phyloP scores from a whole-genome alignment of 2,329 filamentous ascomycete species.

The Sclerotinia subarctica region DNA sequence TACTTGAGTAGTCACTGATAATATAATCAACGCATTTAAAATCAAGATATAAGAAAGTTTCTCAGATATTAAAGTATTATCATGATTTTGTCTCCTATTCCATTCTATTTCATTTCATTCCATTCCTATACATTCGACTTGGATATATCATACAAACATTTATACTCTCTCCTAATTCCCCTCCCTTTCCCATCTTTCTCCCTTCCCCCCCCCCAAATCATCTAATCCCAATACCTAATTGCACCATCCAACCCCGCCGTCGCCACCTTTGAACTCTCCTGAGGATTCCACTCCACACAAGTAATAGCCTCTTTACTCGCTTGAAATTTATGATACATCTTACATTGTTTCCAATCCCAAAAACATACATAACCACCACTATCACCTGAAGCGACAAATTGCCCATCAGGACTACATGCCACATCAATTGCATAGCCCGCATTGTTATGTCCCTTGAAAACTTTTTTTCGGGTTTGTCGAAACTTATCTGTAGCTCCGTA shows the following conservation, averaged over 20 bases:
- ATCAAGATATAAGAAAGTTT: too few relatives aligned
- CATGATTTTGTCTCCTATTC: too few relatives aligned
- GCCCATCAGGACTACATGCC: conserved; percentile 83
- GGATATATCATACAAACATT: not conserved
- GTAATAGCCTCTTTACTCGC: conserved; percentile 79
- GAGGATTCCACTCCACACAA: conserved; percentile 93
- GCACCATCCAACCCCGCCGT: conserved; percentile 86
- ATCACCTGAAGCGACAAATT: conserved; percentile 85
- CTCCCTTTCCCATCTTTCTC: not conserved
- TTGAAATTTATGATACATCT: conserved; percentile 96
- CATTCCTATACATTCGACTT: not conserved
- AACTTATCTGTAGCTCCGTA: conserved; percentile 95
- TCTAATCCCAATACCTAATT: conserved; percentile 89
- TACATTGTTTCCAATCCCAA: conserved; percentile 99
- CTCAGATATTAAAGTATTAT: too few relatives aligned
- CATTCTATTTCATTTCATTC: too few relatives aligned
- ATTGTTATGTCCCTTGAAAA: conserved; percentile 92
- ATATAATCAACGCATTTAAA: too few relatives aligned
- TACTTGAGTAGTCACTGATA: too few relatives aligned
- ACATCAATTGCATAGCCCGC: conserved; percentile 91
- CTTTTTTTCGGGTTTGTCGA: conserved; percentile 95
- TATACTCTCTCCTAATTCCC: not conserved
- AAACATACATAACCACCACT: conserved; percentile 87
- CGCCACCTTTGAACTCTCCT: conserved; percentile 91
- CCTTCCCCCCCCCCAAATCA: not conserved